Base-by-base conservation (phyloP, 768 basidiomycete genomes). In the Xerocomus spinulosus region DNA sequence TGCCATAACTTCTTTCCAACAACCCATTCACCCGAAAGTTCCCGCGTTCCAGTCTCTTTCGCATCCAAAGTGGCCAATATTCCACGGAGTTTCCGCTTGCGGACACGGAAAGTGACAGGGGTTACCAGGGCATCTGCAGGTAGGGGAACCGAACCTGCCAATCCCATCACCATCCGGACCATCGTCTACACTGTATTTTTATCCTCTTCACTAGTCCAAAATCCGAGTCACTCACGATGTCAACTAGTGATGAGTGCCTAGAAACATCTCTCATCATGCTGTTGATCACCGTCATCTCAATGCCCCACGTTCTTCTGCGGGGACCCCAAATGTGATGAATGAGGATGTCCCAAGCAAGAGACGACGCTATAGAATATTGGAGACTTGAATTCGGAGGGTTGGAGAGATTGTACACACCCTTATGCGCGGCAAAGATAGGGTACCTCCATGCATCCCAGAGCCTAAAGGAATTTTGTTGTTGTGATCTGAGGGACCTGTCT, bases 11-110 rank as follows among this genome's bases (percentile, higher is more conserved):
- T 81, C 65, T 87, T 87, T 29, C 91, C 91, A n/a, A 97, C 87
- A 20, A 98, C 84, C 95, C 95, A 99, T 73, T 99, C 95, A 1
- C 92, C 95, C 1, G 82, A 82, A 25, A 99, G 75, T 59, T 94
- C 88, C 4, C 95, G 79, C 9, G 59, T 65, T 28, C 92, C 94
- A 9, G 75, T 75, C 67, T 99, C 95, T 15, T 73, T 61, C 5
- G 73, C 77, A 61, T 98, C 95, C 46, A 79, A 79, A 7, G 82
- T 73, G 5, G 78, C 73, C 14, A 99, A 78, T 44, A 98, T 83
- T 13, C 95, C 95, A 26, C 82, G 79, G 24, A 96, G 73, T 8
- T 76, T 69, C 6, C 87, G 82, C 52, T 70, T 77, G 43, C 76
- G 80, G 35, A 97, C 93, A 32, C 72, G 76, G 63, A 97, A 99